Evolutionary conservation across 2,329 filamentous ascomycete genomes (phyloP), one percentile per base, ranked within the genome.

Genomic region (Drechmeria coniospora): DNA sequence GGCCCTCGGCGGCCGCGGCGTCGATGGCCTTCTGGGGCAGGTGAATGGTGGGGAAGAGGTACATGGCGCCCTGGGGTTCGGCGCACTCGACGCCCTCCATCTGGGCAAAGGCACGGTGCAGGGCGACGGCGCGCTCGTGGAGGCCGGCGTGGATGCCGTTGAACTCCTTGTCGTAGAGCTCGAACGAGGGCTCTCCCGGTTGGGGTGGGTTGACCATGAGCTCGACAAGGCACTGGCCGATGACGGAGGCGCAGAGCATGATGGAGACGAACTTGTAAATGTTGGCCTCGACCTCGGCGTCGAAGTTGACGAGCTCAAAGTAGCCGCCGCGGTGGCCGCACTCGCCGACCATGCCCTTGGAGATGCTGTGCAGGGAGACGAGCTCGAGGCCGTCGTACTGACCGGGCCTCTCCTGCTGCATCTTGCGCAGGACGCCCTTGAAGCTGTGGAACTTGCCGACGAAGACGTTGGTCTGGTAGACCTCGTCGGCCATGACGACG

Each of bases 201-300:
- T 69, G 68, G 21, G 90, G 90, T 29, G 90, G 90, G 65, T 95
- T 94, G 46, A 94, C 84, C 87, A 95, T 94, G 51, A 93, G 63
- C 62, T 95, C 90, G 35, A 98, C 81, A 26, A 95, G 67, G 59
- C 90, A 95, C 65, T 98, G 90, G 34, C 86, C 87, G 40, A 93
- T 71, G 43, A 98, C 90, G 15, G 90, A 87, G 27, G 90, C 79
- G 59, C 90, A 98, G 40, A 98, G 76, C 61, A 81, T 87, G 61
- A 98, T 95, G 52, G 79, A 90, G 48, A 95, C 79, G 53, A 93
- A 93, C 63, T 98, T 98, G 74, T 95, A 95, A 54, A 98, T 86
- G 62, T 95, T 78, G 39, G 78, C 81, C 47, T 81, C 77, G 39
- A 98, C 90, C 46, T 79, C 66, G 8, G 71, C 58, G 50, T 92